Percentiles rank a stretch among this genome's conserved stretches.
Conservation (phyloP, 1,284 basidiomycete species). For the Jaminaea rosea region DNA sequence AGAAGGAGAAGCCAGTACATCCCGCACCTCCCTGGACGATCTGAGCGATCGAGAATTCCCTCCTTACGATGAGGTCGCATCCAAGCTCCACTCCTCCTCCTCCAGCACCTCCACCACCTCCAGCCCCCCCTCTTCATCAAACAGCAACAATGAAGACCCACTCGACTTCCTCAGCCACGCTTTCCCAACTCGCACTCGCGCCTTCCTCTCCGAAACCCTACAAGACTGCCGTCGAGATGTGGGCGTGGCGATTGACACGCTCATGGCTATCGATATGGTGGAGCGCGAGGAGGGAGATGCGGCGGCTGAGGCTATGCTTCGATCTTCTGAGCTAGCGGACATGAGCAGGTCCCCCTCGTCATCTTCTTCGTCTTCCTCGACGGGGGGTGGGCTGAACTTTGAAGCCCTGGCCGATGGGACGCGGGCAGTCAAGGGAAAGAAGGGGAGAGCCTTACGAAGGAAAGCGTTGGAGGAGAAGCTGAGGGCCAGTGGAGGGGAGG, state of each 20-base stretch:
- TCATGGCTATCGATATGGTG: conserved; percentile 31
- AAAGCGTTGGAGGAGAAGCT: conserved; percentile 15
- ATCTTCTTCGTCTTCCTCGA: too few relatives aligned
- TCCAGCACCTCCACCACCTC: too few relatives aligned
- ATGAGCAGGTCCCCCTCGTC: too few relatives aligned
- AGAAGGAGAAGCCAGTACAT: too few relatives aligned
- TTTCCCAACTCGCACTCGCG: conserved; percentile 20
- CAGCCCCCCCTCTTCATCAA: too few relatives aligned
- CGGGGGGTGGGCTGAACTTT: conserved; percentile 25
- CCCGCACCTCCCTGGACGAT: too few relatives aligned
- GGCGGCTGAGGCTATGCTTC: too few relatives aligned
- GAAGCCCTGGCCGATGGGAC: conserved; percentile 18
- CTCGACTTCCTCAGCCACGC: conserved; percentile 26
- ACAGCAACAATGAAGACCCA: conserved; percentile 7
- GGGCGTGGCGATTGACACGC: conserved; percentile 24
- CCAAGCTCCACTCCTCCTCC: too few relatives aligned
- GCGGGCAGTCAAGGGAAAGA: conserved; percentile 15
- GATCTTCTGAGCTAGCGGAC: too few relatives aligned
- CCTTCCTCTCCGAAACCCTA: conserved; percentile 24
- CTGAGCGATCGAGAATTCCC: too few relatives aligned
- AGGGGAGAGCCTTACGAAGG: conserved; percentile 16
- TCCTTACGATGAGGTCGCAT: too few relatives aligned
- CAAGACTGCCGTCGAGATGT: conserved; percentile 20
- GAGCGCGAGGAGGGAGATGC: conserved; percentile 17
- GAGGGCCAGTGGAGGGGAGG: not conserved